Evolutionary conservation across 208 protist genomes (phyloP).

Genomic region (Acanthamoeba triangularis): DNA sequence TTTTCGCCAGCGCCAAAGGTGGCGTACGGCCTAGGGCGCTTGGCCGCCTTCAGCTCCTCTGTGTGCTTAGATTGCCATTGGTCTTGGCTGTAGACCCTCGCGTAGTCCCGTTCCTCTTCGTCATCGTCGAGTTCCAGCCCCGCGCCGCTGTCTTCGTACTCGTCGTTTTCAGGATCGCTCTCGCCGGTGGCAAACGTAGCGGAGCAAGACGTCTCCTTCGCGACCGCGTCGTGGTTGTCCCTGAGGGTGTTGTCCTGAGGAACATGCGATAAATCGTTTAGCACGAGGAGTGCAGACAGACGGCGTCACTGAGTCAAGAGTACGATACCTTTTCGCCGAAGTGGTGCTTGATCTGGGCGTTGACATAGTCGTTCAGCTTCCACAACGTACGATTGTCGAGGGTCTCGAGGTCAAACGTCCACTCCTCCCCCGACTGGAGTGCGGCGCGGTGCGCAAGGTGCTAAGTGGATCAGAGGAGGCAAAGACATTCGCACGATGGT

Average conservation of each 20-base stretch:
- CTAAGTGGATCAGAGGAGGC: not conserved
- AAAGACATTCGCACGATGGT: not conserved
- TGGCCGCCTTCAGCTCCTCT: not conserved
- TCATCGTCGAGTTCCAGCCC: not conserved
- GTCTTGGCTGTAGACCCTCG: not conserved
- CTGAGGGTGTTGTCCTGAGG: not conserved
- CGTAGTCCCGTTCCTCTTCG: not conserved
- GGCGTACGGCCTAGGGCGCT: not conserved
- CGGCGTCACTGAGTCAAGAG: not conserved
- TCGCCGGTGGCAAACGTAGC: not conserved
- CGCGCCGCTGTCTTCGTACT: not conserved
- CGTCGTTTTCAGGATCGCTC: slow-evolving; percentile 17
- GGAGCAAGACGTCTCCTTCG: not conserved
- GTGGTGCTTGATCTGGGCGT: slow-evolving; percentile 23
- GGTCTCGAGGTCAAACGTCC: slow-evolving; percentile 33
- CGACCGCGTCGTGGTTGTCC: slow-evolving; percentile 29
- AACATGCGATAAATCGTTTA: not conserved
- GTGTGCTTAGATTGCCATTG: not conserved
- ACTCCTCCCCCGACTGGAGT: not conserved
- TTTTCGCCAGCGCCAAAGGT: slow-evolving; percentile 43
- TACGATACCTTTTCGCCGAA: not conserved
- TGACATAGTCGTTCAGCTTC: slow-evolving; percentile 58
- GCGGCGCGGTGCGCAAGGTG: not conserved
- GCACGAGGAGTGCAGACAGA: not conserved
- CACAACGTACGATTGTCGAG: slow-evolving; percentile 42